phyloP scores from a whole-genome alignment of 1,284 basidiomycete species.

The Pterula multifida region DNA sequence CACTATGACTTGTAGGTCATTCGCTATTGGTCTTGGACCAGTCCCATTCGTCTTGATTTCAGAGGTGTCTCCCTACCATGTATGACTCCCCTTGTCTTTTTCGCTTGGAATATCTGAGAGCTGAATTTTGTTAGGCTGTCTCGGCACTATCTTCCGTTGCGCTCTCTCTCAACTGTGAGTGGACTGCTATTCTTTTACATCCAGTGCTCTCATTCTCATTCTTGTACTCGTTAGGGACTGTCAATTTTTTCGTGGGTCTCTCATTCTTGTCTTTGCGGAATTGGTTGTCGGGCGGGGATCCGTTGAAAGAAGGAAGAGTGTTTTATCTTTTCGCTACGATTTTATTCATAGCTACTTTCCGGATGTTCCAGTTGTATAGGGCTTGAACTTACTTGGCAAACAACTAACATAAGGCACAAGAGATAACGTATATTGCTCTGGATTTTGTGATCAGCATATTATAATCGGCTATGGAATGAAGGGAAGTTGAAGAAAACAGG shows the following conservation, averaged over 20 bases:
- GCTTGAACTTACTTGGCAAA: too few relatives aligned
- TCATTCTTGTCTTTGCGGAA: conserved; percentile 77
- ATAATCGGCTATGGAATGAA: too few relatives aligned
- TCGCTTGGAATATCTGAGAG: too few relatives aligned
- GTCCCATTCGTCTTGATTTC: conserved; percentile 87
- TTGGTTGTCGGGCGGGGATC: conserved; percentile 50
- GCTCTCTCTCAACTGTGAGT: conserved; percentile 73
- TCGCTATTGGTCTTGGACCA: conserved; percentile 70
- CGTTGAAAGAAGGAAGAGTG: conserved; percentile 62
- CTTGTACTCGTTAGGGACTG: conserved; percentile 43
- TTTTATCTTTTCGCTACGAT: conserved; percentile 68
- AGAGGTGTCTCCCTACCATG: conserved; percentile 78
- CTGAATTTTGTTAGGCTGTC: conserved; percentile 66
- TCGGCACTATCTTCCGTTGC: conserved; percentile 77
- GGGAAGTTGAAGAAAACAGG: too few relatives aligned
- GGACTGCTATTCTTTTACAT: conserved; percentile 3
- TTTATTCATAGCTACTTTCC: conserved; percentile 25
- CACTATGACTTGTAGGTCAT: neutral
- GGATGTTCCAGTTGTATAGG: conserved; percentile 28
- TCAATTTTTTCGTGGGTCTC: conserved; percentile 75
- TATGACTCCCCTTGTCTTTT: conserved; percentile 27
- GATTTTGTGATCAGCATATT: too few relatives aligned
- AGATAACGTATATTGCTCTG: too few relatives aligned
- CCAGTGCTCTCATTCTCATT: neutral
- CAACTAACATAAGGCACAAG: too few relatives aligned